Evolutionary conservation across 805 yeast genomes (phyloP).

Genomic region (Diddensiella caesifluorescens): DNA sequence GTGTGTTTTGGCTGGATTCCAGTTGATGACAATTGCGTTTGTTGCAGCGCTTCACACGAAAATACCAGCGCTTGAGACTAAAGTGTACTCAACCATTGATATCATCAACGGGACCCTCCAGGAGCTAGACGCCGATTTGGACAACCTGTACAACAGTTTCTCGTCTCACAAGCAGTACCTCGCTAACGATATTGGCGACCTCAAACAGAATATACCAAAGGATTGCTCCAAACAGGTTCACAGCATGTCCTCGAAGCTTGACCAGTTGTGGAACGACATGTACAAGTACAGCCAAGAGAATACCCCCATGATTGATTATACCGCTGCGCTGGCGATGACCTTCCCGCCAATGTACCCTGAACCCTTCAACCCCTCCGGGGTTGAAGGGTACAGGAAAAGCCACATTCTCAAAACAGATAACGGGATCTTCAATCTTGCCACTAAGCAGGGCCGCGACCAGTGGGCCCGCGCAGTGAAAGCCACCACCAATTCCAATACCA

Average conservation of each 20-base stretch:
- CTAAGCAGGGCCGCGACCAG: slow-evolving; percentile 13
- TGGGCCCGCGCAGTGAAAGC: slow-evolving; percentile 8
- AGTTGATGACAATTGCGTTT: not conserved
- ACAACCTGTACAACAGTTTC: not conserved
- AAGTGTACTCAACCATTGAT: not conserved
- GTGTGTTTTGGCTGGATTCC: not conserved
- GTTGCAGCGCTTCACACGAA: not conserved
- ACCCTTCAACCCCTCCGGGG: not conserved
- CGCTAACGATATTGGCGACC: not conserved
- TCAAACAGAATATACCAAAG: not conserved
- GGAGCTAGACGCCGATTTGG: not conserved
- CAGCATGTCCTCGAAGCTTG: not conserved
- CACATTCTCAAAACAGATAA: slow-evolving; percentile 8
- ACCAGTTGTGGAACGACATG: not conserved
- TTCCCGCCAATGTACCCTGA: not conserved
- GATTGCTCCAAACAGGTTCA: not conserved
- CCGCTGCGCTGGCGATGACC: slow-evolving; percentile 1
- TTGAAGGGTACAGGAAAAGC: not conserved
- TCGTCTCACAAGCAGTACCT: not conserved
- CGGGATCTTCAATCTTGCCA: slow-evolving; percentile 12
- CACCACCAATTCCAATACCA: not conserved
- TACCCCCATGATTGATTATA: slow-evolving; percentile 8
- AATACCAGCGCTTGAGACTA: not conserved
- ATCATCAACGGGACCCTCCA: not conserved
- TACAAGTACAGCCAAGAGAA: not conserved